phyloP scores from a whole-genome alignment of 208 protist genomes.

The Kentomonas sorsogonicus region DNA sequence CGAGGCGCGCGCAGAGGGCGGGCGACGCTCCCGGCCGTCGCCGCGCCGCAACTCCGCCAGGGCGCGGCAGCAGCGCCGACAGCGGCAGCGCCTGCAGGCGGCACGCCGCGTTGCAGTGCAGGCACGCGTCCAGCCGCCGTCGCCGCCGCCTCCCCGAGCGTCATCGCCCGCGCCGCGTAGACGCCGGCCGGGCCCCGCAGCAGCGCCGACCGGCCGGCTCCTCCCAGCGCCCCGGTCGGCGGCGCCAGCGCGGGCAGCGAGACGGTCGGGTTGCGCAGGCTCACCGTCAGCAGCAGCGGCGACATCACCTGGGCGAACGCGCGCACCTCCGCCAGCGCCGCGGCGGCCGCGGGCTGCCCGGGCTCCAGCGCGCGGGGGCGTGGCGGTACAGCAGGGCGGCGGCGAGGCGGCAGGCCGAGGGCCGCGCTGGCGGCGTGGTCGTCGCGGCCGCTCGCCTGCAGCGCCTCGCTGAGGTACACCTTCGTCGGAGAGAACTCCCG shows the following conservation, averaged over 20 bases:
- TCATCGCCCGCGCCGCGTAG: conserved; percentile 53
- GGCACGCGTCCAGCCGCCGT: conserved; percentile 55
- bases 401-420: conserved; percentile 57
- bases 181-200: conserved; percentile 31
- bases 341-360: background rate
- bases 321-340: conserved; percentile 18
- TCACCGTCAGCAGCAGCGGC: conserved; percentile 52
- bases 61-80: conserved; percentile 28
- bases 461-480: conserved; percentile 60
- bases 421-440: conserved; percentile 43
- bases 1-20: conserved; percentile 43
- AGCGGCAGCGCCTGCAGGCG: conserved; percentile 25
- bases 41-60: conserved; percentile 38
- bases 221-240: conserved; percentile 29
- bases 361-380: background rate
- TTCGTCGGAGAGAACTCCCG: conserved; percentile 68
- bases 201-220: conserved; percentile 41
- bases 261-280: conserved; percentile 69
- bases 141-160: conserved; percentile 61
- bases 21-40: conserved; percentile 56
- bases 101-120: conserved; percentile 22
- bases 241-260: too few species aligned
- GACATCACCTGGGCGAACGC: conserved; percentile 26
- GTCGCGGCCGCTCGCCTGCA: conserved; percentile 28
- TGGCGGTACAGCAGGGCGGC: conserved; percentile 31